Evolutionary conservation across 164 flowering plant genomes (phyloP), one percentile per base, ranked within the genome.

Genomic region (Cinnamomum chago): DNA sequence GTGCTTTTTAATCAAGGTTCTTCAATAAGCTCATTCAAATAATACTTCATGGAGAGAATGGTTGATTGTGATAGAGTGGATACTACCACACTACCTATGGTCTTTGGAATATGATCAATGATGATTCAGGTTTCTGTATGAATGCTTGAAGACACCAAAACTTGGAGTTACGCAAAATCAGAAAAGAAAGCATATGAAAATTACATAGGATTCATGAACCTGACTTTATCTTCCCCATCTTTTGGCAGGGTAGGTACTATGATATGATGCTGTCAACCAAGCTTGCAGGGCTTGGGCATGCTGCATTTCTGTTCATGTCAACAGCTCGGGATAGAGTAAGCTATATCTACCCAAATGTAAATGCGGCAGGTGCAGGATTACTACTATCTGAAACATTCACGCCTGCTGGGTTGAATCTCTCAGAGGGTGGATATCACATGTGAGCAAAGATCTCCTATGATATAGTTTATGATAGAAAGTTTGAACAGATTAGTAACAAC

Each of bases 311-410:
- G 83, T 92, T 90, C 73, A 87, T 92, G 96, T 80, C 92, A 1
- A 80, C 94, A 14, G 93, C 96, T 33, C 73, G 94, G 2, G 95
- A 92, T 60, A 86, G 88, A 84, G 93, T 88, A 23, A 90, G 98
- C 84, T 91, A 94, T 78, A 66, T 90, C 50, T 92, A 94, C 79
- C 96, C 96, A 18, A 87, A 94, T 82, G 98, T 94, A 22, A 94
- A 94, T 85, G 83, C 93, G 74, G 98, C 98, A 25, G 98, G 98
- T 76, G 95, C 98, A 6, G 93, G 94, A 33, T 73, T 94, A 28
- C 70, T 90, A 65, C 84, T 94, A 35, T 85, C 97, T 5, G 85
- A 92, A 76, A 88, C 90, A 35, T 94, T 90, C 76, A 86, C 82
- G 27, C 81, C 98, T 13, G 85, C 85, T 0, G 75, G 78, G 14